Evolutionary conservation across 352 stramenopile genomes (phyloP).

Genomic region (Saprolegnia diclina): DNA sequence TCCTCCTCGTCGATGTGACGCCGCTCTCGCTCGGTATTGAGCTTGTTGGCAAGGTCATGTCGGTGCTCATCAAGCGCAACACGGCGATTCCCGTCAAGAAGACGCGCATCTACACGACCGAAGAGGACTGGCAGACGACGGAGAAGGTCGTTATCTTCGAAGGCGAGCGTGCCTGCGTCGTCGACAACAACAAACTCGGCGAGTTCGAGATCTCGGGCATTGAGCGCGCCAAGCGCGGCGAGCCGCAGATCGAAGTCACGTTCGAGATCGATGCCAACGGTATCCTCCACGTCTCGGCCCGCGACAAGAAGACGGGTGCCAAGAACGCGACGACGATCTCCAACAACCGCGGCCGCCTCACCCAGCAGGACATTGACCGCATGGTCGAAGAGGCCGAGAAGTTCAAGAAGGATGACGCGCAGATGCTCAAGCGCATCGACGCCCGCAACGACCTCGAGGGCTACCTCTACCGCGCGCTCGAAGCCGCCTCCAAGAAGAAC

Average conservation of each 20-base stretch:
- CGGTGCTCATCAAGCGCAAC: constrained; percentile 82
- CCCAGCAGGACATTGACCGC: constrained; percentile 61
- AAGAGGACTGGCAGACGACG: constrained; percentile 77
- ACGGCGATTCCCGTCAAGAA: constrained; percentile 84
- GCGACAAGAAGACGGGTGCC: constrained; percentile 76
- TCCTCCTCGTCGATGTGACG: constrained; percentile 88
- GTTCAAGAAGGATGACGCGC: constrained; percentile 68
- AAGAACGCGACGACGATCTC: constrained; percentile 66
- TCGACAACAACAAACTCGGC: constrained; percentile 91
- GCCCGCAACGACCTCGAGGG: constrained; percentile 58
- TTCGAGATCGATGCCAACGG: constrained; percentile 91
- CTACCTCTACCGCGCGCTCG: constrained; percentile 53
- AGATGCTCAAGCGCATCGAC: constrained; percentile 64
- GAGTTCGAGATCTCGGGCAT: constrained; percentile 89
- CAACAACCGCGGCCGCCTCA: constrained; percentile 67
- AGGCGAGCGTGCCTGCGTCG: constrained; percentile 81
- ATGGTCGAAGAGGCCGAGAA: constrained; percentile 68
- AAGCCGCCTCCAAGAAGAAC: constrained; percentile 24
- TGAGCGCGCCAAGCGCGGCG: constrained; percentile 77
- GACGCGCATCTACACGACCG: constrained; percentile 63
- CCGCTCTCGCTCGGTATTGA: constrained; percentile 86
- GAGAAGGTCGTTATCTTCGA: constrained; percentile 86
- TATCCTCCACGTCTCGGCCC: constrained; percentile 86
- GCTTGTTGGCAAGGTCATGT: constrained; percentile 86
- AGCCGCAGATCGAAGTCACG: constrained; percentile 87